Percentiles rank a stretch among this genome's conserved stretches.
Conservation (phyloP, 23 red algal genomes). For the Gracilaria domingensis region DNA sequence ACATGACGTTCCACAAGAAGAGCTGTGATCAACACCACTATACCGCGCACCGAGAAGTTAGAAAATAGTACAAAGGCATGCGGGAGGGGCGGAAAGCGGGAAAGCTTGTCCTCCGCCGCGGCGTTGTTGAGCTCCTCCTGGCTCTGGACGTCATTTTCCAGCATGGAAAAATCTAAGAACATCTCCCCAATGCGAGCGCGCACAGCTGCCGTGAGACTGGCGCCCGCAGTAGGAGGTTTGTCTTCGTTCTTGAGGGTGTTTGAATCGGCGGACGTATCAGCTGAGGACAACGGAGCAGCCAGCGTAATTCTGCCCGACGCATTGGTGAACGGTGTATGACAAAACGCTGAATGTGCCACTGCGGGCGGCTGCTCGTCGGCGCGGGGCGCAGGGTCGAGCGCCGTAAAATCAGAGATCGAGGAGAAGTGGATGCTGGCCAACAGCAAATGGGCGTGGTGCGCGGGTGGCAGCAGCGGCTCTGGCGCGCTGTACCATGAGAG, state of each 20-base stretch:
- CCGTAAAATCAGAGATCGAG: neutral
- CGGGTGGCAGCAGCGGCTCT: too few species aligned
- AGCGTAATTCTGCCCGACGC: neutral
- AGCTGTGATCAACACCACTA: conserved; percentile 45
- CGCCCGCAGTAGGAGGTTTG: too few species aligned
- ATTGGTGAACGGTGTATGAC: neutral
- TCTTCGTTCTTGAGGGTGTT: too few species aligned
- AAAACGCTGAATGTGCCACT: neutral
- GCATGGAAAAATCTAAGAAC: neutral
- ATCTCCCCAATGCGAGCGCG: neutral
- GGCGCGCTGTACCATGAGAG: conserved; percentile 54
- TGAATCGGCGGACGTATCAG: neutral
- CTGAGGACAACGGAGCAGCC: neutral
- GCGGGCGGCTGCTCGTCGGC: neutral
- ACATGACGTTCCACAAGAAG: conserved; percentile 66
- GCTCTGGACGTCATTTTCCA: neutral
- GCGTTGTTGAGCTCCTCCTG: neutral
- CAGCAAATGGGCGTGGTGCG: neutral
- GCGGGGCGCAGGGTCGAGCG: neutral
- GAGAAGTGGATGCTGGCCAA: neutral
- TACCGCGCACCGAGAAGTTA: conserved; percentile 37
- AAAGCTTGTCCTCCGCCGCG: neutral
- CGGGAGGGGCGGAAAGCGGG: conserved; percentile 6
- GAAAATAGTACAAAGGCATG: conserved; percentile 44
- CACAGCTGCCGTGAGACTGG: neutral